Evolutionary conservation across 164 flowering plant species (phyloP), one percentile per base, ranked within the genome.

Genomic region (Umbilicus rupestris): DNA sequence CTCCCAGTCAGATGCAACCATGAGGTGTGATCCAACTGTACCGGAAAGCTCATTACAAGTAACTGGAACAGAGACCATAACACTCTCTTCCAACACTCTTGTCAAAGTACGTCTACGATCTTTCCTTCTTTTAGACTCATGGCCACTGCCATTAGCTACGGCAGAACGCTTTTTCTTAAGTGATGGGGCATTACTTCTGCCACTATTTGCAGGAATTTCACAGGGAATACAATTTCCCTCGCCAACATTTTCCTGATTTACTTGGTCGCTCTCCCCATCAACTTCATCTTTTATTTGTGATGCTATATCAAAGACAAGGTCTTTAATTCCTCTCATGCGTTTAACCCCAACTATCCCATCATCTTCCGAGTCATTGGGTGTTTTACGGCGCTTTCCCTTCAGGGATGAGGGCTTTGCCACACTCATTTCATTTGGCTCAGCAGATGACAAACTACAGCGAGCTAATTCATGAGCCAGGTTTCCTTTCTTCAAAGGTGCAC

Each of bases 251-350:
- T 77, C 80, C 39, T 75, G 73, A 39, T 78, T 77, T 74, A 73
- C 77, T 5, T 62, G 66, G 50, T 77, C 79, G 47, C 58, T 65
- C 20, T 70, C 65, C n/a, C 72, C 82, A 46, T 71, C 83, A 67
- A 70, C 67, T 24, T 72, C 75, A 66, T 35, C 62, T 35, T 73
- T 75, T 67, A 70, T 71, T 66, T 80, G 78, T 14, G 77, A 66
- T 26, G 47, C 74, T 52, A 78, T 73, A 41, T 76, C 78, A 44
- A 81, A 74, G 15, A 90, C 92, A 17, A 89, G 75, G 69, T 91
- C 96, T 67, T 89, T 81, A 69, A 91, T 87, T 47, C 95, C 97
- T 78, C 85, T 86, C 97, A 91, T 90, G 1, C 95, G 88, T 81
- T 83, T 84, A 41, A 65, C 73, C 57, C 91, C 90, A 75, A 87